Base-by-base conservation (phyloP, 176 grass and related monocot species). In the Oryza glumipatula region DNA sequence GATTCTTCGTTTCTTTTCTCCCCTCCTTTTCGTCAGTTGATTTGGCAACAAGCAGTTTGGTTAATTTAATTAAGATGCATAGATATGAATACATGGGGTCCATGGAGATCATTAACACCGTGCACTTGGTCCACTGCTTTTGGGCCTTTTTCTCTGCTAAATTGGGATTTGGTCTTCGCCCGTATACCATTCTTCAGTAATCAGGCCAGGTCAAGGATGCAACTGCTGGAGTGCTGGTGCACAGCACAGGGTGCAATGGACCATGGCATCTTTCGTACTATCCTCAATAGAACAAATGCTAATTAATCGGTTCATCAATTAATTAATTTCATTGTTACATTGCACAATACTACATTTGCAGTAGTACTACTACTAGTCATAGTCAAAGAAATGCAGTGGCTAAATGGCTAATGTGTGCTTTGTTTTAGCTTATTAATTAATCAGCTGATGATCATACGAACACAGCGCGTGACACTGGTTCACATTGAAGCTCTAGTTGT, bases 141-240 rank as follows among this genome's bases (percentile, higher is more conserved):
- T 63, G 6, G 21, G 58, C 21, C 19, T 63, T 63, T 63, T 65
- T 30, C 3, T 45, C 78, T 39, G 71, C 79, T 70, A 72, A 89
- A 89, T 77, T 82, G 78, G 88, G 83, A 85, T 81, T 77, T 72
- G 83, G 88, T 85, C 83, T 72, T 82, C 43, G 11, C 4, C 43
- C 21, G 72, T 66, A 78, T 39, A 80, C 77, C 41, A 65, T 85
- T 72, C 77, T 81, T 51, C 35, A 41, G 39, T 41, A 41, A 41
- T 41, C 39, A 7, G 38, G 65, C 80, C 67, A 82, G 36, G 65
- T 61, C 72, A 72, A 56, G 30, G 21, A 0, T 33, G 24, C 67
- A 41, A 2, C 67, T 26, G 26, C 26, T 26, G 26, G 26, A 26
- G 26, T 26, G 26, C 26, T 26, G 7, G 35, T 65, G 68, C 67